Evolutionary conservation across 2,329 filamentous ascomycete species (phyloP).

Genomic region (Diaporthe longicolla): DNA sequence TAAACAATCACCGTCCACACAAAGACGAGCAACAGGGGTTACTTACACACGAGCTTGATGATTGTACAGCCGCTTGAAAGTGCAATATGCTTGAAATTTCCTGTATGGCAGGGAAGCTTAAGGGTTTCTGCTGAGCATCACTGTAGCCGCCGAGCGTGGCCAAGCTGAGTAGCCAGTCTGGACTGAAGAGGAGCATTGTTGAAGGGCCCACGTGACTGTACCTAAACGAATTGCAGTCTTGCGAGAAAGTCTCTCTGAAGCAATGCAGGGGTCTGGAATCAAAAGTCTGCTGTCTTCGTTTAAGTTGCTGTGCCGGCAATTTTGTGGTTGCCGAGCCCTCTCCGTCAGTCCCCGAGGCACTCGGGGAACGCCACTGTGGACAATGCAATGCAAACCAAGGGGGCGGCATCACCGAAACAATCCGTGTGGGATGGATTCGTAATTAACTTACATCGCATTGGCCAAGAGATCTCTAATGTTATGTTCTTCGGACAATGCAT

Average conservation of each 20-base stretch:
- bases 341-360: not conserved
- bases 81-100: not conserved
- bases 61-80: not conserved
- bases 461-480: not conserved
- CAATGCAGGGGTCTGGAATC: not conserved
- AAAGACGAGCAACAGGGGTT: not conserved
- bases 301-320: conserved; percentile 19
- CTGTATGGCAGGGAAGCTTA: not conserved
- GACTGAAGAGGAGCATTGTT: conserved; percentile 11
- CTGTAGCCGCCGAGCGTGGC: conserved; percentile 4
- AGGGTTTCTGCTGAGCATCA: conserved; percentile 6
- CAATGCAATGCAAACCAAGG: not conserved
- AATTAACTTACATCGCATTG: not conserved
- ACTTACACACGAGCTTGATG: conserved; percentile 9
- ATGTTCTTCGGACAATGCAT: not conserved
- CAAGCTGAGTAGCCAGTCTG: conserved; percentile 3
- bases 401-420: not conserved
- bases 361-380: conserved; percentile 13
- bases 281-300: conserved; percentile 3
- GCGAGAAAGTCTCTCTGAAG: no score
- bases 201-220: not conserved
- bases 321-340: not conserved
- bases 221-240: not conserved
- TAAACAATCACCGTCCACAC: not conserved
- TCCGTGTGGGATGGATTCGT: not conserved